Evolutionary conservation across 306 rosid genomes (phyloP), one percentile per base, ranked within the genome.

Genomic region (Cucurbita argyrosperma): DNA sequence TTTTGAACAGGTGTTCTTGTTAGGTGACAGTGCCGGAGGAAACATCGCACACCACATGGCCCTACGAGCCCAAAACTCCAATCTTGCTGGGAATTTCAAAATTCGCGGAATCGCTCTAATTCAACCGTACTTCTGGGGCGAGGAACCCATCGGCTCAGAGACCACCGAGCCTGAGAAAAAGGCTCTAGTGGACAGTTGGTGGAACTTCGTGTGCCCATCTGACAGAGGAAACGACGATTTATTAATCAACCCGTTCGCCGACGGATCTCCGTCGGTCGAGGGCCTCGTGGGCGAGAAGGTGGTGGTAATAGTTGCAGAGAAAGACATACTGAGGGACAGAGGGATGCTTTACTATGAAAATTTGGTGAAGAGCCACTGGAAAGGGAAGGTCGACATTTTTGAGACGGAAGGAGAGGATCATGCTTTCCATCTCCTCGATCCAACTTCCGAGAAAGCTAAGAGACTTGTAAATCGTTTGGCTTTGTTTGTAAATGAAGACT

Each of bases 91-190:
- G 9, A 70, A 74, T 11, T 18, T 87, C 19, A 88, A 85, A 78
- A 66, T 90, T 0, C 4, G 35, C 1, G 98, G 96, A 59, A 76
- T 86, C 6, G 76, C 79, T 14, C 35, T 87, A 80, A 80, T 93
- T 54, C 82, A 93, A 69, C 97, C 97, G 19, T 93, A 90, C 43
- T 93, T 90, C 74, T 93, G 97, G 98, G 98, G 97, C 1, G 57
- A 83, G 39, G 80, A 81, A 38, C 84, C 92, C 1, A 81, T 90
- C 40, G 98, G 96, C 0, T 39, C 58, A 46, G 98, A 93, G 81
- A 76, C 76, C 4, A 49, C 18, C 5, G 94, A 93, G 62, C 14
- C 14, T 0, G 71, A 38, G 18, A 83, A 90, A 69, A 89, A 66
- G 71, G 77, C 68, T 8, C 84, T 84, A 96, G 97, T 93, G 82